A percentile compares a stretch with the other conserved stretches of the same genome.
phyloP scores from a whole-genome alignment of 345 rosid species.

The Bruguiera gymnorhiza region DNA sequence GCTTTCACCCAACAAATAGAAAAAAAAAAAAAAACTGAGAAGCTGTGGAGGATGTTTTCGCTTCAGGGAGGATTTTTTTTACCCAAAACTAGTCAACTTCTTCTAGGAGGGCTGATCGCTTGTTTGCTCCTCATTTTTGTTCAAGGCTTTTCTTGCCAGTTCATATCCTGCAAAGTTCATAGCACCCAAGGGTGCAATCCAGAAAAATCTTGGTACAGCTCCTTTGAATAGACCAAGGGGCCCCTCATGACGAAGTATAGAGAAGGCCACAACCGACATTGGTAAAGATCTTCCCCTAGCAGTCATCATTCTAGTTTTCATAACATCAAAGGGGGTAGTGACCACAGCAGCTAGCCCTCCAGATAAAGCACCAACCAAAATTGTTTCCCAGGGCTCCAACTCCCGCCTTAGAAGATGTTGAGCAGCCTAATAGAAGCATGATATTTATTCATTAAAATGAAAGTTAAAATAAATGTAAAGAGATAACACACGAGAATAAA shows the following conservation, averaged over 20 bases:
- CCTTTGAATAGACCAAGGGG: conserved; percentile 95
- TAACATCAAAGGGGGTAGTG: conserved; percentile 94
- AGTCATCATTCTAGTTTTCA: conserved; percentile 99
- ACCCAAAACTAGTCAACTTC: conserved; percentile 39
- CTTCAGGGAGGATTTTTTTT: not conserved
- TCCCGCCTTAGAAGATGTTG: conserved; percentile 71
- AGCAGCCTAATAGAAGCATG: conserved; percentile 47
- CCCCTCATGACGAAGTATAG: conserved; percentile 84
- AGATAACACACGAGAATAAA: not conserved
- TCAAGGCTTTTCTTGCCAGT: conserved; percentile 84
- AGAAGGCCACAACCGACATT: conserved; percentile 67
- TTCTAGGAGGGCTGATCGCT: conserved; percentile 32
- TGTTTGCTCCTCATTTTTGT: conserved; percentile 47
- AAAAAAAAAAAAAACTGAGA: conserved; percentile 9
- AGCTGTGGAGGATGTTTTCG: not conserved
- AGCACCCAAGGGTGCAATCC: conserved; percentile 99
- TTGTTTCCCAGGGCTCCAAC: conserved; percentile 89
- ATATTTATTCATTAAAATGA: not conserved
- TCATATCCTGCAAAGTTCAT: conserved; percentile 99
- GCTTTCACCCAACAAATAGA: not conserved
- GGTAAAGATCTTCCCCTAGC: conserved; percentile 75
- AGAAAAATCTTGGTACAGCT: conserved; percentile 89
- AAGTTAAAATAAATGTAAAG: not conserved
- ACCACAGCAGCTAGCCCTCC: conserved; percentile 90
- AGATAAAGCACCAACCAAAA: conserved; percentile 82